phyloP scores from a whole-genome alignment of 2,329 filamentous ascomycete species.

The Simplicillium aogashimaense region DNA sequence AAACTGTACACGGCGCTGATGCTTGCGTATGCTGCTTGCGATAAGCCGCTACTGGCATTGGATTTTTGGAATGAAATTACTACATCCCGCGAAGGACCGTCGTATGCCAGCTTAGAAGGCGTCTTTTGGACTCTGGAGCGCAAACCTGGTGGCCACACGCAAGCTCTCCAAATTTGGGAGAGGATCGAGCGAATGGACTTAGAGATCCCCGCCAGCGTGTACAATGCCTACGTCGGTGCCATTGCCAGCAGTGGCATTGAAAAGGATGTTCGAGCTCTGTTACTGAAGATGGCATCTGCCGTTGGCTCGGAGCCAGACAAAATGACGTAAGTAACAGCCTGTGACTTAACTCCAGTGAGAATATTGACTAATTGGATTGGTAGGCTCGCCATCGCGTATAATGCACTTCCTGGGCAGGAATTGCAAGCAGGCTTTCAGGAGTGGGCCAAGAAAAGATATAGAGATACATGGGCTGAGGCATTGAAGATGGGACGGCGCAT shows the following conservation, averaged over 20 bases:
- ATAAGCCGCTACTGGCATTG: slow-evolving; percentile 55
- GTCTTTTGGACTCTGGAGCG: slow-evolving; percentile 71
- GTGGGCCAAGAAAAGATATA: slow-evolving; percentile 63
- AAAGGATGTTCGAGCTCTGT: slow-evolving; percentile 54
- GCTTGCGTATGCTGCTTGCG: slow-evolving; percentile 69
- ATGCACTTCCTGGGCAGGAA: slow-evolving; percentile 55
- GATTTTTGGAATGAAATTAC: slow-evolving; percentile 79
- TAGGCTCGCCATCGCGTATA: slow-evolving; percentile 36
- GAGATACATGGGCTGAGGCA: slow-evolving; percentile 59
- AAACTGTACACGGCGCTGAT: slow-evolving; percentile 75
- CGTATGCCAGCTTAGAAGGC: slow-evolving; percentile 69
- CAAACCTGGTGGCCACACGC: slow-evolving; percentile 44
- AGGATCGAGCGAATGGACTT: slow-evolving; percentile 67
- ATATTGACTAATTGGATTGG: slow-evolving; percentile 7
- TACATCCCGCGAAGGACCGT: slow-evolving; percentile 76
- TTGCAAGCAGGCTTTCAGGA: slow-evolving; percentile 61
- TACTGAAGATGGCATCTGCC: slow-evolving; percentile 57
- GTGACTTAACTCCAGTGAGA: background rate
- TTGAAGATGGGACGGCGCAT: slow-evolving; percentile 39
- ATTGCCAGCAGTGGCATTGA: slow-evolving; percentile 64
- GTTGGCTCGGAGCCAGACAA: slow-evolving; percentile 58
- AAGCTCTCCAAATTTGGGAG: slow-evolving; percentile 59
- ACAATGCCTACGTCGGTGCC: slow-evolving; percentile 67
- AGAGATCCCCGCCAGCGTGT: slow-evolving; percentile 63
- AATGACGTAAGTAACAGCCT: slow-evolving; percentile 51